Percentiles rank a stretch among this genome's conserved stretches.
These are phyloP conservation scores for Epichloe aotearoae DNA, from an alignment of 2,329 filamentous ascomycete genomes.

Conservation along the genomic window DNA sequence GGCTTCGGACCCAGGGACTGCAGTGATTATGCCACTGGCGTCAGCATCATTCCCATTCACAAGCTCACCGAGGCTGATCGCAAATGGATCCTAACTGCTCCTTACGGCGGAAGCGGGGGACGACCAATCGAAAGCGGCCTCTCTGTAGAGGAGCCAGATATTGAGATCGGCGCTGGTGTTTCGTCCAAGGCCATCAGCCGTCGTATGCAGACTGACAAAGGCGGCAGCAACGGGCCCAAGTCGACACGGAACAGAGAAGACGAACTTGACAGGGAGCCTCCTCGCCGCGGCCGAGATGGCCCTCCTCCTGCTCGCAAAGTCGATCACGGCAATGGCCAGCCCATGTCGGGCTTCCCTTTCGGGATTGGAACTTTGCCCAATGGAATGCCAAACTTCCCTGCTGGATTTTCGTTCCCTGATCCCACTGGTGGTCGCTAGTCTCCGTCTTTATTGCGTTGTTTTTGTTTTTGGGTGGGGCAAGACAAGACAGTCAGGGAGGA, in stretches of 20 bases:
- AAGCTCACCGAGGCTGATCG: conserved; percentile 90
- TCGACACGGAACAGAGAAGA: conserved; percentile 37
- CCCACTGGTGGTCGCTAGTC: conserved; percentile 11
- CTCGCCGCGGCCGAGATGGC: conserved; percentile 15
- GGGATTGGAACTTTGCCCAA: conserved; percentile 27
- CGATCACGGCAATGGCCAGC: conserved; percentile 11
- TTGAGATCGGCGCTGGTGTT: conserved; percentile 94
- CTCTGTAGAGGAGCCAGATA: conserved; percentile 93
- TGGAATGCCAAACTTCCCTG: conserved; percentile 29
- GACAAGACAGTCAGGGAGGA: background rate
- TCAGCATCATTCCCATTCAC: conserved; percentile 86
- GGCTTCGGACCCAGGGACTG: conserved; percentile 95
- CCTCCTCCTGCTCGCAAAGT: conserved; percentile 5
- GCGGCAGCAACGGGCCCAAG: conserved; percentile 50
- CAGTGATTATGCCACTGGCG: conserved; percentile 83
- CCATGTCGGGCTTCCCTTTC: conserved; percentile 22
- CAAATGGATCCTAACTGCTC: conserved; percentile 92
- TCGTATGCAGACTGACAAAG: conserved; percentile 56
- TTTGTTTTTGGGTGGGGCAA: too few species aligned
- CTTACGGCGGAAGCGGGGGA: conserved; percentile 91
- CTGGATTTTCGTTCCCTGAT: conserved; percentile 26
- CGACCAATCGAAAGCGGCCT: conserved; percentile 67
- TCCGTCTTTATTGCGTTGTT: too few species aligned
- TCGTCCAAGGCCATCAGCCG: conserved; percentile 77
- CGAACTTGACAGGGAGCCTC: conserved; percentile 14